phyloP scores from a whole-genome alignment of 495 filamentous ascomycete species.

The Cladorrhinum samala region DNA sequence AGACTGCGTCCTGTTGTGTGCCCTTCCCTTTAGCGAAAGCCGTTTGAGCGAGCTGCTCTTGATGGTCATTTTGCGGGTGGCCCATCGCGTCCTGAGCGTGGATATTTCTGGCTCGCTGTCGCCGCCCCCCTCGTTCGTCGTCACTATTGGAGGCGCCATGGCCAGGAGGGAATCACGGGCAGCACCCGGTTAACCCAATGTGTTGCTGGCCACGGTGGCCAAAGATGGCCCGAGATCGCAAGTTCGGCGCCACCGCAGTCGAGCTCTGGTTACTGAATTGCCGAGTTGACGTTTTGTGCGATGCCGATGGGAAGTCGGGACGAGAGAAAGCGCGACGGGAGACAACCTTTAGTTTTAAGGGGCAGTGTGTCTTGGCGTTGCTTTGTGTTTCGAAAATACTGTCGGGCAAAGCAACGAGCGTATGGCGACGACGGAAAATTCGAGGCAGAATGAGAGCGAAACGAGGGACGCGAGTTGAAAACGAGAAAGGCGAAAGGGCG shows the following conservation, averaged over 20 bases:
- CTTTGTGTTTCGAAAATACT: neutral
- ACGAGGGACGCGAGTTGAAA: neutral
- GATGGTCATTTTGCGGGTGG: conserved; percentile 74
- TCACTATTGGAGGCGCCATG: conserved; percentile 33
- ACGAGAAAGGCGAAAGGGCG: neutral
- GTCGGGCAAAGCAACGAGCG: neutral
- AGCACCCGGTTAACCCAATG: conserved; percentile 43
- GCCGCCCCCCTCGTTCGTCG: conserved; percentile 38
- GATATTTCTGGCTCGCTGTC: conserved; percentile 41
- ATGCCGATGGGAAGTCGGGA: neutral
- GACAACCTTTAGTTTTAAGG: neutral
- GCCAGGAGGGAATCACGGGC: conserved; percentile 39
- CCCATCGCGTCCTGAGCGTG: conserved; percentile 75
- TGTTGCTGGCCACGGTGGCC: conserved; percentile 41
- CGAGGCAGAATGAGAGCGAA: neutral
- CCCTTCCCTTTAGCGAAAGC: conserved; percentile 72
- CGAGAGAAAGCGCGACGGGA: neutral
- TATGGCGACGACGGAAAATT: neutral
- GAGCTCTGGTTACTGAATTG: neutral
- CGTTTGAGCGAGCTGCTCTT: conserved; percentile 72
- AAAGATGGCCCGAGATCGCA: conserved; percentile 25
- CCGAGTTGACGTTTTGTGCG: neutral
- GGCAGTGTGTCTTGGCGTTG: neutral
- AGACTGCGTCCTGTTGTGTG: conserved; percentile 49
- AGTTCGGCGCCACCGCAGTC: conserved; percentile 19